Base-by-base conservation (phyloP, 2,329 filamentous ascomycete species). In the Aspergillus tamarii region DNA sequence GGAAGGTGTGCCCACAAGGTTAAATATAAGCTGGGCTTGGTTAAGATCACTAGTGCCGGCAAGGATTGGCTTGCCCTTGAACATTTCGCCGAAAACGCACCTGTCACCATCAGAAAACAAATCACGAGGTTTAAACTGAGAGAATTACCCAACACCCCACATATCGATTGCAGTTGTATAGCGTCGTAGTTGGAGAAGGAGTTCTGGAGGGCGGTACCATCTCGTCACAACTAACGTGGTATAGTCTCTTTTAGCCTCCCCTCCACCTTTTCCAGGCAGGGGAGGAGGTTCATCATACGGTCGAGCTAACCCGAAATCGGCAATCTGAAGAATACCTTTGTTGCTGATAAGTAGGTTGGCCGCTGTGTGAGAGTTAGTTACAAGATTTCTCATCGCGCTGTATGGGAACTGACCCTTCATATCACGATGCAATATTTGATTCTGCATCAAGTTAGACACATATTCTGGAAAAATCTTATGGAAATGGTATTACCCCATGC, bases 41-140 rank as follows among this genome's bases (percentile, higher is more conserved):
- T 97, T 90, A 8, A 88, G 81, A 74, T 99, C 95, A 71, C 91
- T 96, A 69, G 92, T 93, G 14, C 95, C 95, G 9, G 93, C 88
- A 50, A 99, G 84, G 59, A 99, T 98, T 0, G 95, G 95, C 76
- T 94, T 96, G 43, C 93, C 90, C 71, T 93, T 88, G 68, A 97
- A 90, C 94, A 99, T 99, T 77, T 99, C 95, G 58, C 93, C 95
- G 79, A 99, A 97, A 2, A 99, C 93, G 75, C 95, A 99, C n/a
- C 91, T 93, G 39, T 36, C 62, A 77, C 63, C 73, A 70, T 71
- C 59, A 76, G 66, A 61, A 54, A 32, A 14, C 19, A 45, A 48
- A 59, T 41, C n/a, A 66, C 9, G 8, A 55, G 52, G 7, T n/a
- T 11, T 16, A 57, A 11, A 61, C 30, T 11, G 19, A 59, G 23